These are phyloP conservation scores for Tympanopsis confertula DNA, from an alignment of 2,329 filamentous ascomycete genomes.

Conservation along the genomic window DNA sequence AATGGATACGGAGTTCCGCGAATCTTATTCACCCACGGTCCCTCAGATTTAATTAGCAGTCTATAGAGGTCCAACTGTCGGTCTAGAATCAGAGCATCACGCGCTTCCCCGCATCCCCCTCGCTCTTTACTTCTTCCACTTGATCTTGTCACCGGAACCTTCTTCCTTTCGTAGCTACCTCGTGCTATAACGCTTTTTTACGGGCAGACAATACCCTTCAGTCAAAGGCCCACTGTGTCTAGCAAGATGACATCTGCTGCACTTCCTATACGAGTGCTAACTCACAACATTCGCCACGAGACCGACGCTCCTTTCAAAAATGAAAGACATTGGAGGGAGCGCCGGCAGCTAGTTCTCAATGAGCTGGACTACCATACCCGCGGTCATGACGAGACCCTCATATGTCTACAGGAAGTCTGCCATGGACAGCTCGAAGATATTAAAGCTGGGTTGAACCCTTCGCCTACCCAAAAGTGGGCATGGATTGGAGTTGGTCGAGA, in stretches of 20 bases:
- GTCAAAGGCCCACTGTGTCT: no score
- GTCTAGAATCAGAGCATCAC: no score
- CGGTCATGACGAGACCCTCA: slow-evolving; percentile 29
- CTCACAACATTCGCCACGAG: slow-evolving; percentile 46
- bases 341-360: slow-evolving; percentile 29
- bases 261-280: slow-evolving; percentile 32
- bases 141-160: no score
- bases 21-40: no score
- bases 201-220: no score
- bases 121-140: no score
- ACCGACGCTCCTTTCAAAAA: slow-evolving; percentile 32
- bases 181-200: no score
- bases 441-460: slow-evolving; percentile 27
- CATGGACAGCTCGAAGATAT: slow-evolving; percentile 38
- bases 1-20: no score
- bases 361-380: slow-evolving; percentile 32
- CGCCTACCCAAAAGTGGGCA: slow-evolving; percentile 24
- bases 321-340: slow-evolving; percentile 35
- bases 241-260: slow-evolving; percentile 1
- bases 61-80: no score
- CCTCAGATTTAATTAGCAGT: no score
- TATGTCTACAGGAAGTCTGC: slow-evolving; percentile 44
- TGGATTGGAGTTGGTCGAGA: slow-evolving; percentile 45
- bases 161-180: no score
- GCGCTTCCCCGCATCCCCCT: no score